Percentiles rank a stretch among this genome's conserved stretches.
Evolutionary conservation across 2,329 filamentous ascomycete species (phyloP).

Genomic region (Sporothrix curviconia): DNA sequence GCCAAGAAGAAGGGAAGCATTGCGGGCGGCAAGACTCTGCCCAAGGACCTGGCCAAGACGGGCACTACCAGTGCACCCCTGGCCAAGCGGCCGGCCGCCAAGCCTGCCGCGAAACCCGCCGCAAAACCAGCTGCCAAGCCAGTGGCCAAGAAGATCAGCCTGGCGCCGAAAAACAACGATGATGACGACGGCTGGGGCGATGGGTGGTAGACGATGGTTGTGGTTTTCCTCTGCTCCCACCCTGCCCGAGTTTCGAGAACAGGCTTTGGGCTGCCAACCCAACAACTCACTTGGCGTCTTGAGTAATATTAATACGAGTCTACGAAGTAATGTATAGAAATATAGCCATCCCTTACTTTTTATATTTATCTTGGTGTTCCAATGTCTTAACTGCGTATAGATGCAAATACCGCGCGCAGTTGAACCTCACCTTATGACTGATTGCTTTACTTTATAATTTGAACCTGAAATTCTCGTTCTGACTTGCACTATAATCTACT

Average conservation of each 20-base stretch:
- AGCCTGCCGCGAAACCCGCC: conserved; percentile 44
- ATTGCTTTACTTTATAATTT: no score
- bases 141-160: conserved; percentile 60
- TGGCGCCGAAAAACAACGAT: conserved; percentile 55
- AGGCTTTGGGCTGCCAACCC: no score
- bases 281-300: no score
- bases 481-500: not conserved
- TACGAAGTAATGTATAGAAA: not conserved
- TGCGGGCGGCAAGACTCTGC: conserved; percentile 54
- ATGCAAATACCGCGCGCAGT: no score
- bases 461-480: not conserved
- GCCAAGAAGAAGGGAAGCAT: conserved; percentile 51
- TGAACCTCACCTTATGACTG: no score
- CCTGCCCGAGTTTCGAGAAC: no score
- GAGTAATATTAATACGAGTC: not conserved
- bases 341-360: not conserved
- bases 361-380: no score
- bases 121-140: conserved; percentile 39
- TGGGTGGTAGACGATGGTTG: conserved; percentile 51
- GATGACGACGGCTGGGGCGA: conserved; percentile 60
- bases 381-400: no score
- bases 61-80: conserved; percentile 29
- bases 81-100: conserved; percentile 36
- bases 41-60: conserved; percentile 72
- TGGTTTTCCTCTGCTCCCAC: no score